Conservation (phyloP, 768 basidiomycete species). For the Termitomyces sp. region DNA sequence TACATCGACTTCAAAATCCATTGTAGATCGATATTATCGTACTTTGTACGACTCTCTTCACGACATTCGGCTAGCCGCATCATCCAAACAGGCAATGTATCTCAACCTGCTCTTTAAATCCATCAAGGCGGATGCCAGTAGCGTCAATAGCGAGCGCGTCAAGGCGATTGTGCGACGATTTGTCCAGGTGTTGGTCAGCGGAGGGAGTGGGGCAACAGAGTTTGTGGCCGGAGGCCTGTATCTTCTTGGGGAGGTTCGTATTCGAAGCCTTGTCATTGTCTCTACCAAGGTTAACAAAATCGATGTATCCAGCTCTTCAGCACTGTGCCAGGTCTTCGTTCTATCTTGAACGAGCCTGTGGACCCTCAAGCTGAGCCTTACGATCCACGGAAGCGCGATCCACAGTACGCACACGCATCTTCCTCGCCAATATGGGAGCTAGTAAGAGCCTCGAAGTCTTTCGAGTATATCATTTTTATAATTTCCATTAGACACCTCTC, state of each 20-base stretch:
- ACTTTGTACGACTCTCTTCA: conserved; percentile 87
- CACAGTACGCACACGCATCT: conserved; percentile 79
- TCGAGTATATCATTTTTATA: not conserved
- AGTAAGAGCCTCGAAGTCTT: conserved; percentile 37
- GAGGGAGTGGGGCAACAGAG: conserved; percentile 73
- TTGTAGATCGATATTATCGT: conserved; percentile 70
- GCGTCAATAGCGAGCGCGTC: conserved; percentile 53
- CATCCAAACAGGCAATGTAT: conserved; percentile 96
- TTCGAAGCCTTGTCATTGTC: not conserved
- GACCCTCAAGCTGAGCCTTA: conserved; percentile 42
- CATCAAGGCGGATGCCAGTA: conserved; percentile 60
- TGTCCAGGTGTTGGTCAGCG: conserved; percentile 71
- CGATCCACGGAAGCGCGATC: conserved; percentile 89
- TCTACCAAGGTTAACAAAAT: not conserved
- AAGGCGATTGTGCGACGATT: conserved; percentile 82
- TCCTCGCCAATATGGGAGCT: conserved; percentile 87
- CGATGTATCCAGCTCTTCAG: conserved; percentile 32
- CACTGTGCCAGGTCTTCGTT: conserved; percentile 36
- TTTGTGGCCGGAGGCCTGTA: conserved; percentile 88
- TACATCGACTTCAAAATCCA: conserved; percentile 42
- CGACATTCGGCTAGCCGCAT: conserved; percentile 74
- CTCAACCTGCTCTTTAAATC: conserved; percentile 92
- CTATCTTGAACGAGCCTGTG: conserved; percentile 29
- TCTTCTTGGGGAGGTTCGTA: conserved; percentile 79
- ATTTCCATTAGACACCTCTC: conserved; percentile 60